Conservation (phyloP, 2,329 filamentous ascomycete genomes). For the Alternaria sp. region DNA sequence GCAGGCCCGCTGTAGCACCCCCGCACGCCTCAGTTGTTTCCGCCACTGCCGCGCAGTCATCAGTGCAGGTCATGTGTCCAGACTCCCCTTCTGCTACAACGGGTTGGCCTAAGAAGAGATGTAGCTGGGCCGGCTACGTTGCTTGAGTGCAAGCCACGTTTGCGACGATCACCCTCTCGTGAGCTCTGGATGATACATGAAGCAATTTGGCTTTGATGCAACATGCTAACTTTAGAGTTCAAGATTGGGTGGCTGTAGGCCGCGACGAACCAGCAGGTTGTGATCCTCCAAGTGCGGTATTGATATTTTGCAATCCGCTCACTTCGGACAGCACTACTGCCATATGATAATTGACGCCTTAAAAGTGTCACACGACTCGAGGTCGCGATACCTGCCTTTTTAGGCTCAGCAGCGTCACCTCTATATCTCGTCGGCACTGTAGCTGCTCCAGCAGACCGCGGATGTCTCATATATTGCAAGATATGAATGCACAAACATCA, state of each 20-base stretch:
- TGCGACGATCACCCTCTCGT: background rate
- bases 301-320: background rate
- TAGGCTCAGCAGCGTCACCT: background rate
- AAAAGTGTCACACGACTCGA: background rate
- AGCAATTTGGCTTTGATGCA: background rate
- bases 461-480: background rate
- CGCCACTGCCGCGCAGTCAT: background rate
- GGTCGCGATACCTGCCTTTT: background rate
- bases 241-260: background rate
- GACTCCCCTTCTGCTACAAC: background rate
- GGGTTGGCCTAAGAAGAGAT: too few relatives aligned
- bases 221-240: background rate
- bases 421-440: accelerated
- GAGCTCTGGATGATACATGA: background rate
- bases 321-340: background rate
- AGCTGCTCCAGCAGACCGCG: background rate
- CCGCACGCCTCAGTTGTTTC: background rate
- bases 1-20: background rate
- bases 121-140: background rate
- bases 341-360: background rate
- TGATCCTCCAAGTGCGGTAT: background rate
- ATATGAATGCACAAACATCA: background rate
- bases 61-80: background rate
- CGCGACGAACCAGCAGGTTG: background rate
- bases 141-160: background rate